Conservation (phyloP, 2,329 filamentous ascomycete species). For the Colletotrichum lupini region DNA sequence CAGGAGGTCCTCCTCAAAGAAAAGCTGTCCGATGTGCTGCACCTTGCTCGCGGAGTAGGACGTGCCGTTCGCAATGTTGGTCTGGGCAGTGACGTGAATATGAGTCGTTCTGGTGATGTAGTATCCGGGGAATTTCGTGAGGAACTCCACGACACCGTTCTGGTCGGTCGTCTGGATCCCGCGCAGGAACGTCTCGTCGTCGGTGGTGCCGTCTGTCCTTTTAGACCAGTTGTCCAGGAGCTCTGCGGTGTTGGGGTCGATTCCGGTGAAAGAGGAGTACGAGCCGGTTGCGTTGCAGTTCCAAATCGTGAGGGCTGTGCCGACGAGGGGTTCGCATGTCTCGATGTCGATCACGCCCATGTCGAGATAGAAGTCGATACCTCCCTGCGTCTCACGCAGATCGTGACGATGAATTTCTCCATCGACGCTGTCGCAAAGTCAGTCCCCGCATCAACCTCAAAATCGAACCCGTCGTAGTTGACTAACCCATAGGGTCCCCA, state of each 20-base stretch:
- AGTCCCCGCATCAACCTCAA: no score
- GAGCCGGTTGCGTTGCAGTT: conserved; percentile 23
- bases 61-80: no score
- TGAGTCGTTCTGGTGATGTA: no score
- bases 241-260: conserved; percentile 11
- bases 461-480: conserved; percentile 13
- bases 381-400: conserved; percentile 11
- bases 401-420: conserved; percentile 22
- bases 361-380: conserved; percentile 24
- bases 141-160: conserved; percentile 56
- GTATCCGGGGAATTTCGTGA: conserved; percentile 38
- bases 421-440: not conserved
- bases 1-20: conserved; percentile 12
- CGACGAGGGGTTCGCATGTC: conserved; percentile 26
- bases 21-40: not conserved
- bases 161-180: conserved; percentile 52
- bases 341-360: conserved; percentile 30
- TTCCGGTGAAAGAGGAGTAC: conserved; percentile 21
- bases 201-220: conserved; percentile 9
- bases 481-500: conserved; percentile 57
- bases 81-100: no score
- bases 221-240: conserved; percentile 1
- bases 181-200: conserved; percentile 47
- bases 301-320: conserved; percentile 5
- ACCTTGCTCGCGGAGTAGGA: no score